phyloP scores from a whole-genome alignment of 2,329 filamentous ascomycete species.

The Geoglossum cookeanum region DNA sequence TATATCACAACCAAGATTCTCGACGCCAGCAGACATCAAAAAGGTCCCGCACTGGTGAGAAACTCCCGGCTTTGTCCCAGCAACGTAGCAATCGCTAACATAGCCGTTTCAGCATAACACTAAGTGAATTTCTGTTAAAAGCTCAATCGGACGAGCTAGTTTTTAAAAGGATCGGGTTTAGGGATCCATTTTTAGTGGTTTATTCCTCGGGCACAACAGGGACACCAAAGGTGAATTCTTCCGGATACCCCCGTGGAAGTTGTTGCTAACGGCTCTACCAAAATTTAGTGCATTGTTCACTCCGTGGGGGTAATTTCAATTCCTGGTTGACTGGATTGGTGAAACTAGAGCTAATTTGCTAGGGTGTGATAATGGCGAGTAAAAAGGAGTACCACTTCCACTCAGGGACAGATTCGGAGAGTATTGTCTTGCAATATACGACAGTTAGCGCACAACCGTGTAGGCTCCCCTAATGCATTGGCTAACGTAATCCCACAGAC shows the following conservation, averaged over 20 bases:
- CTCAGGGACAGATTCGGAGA: conserved; percentile 24
- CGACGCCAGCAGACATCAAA: conserved; percentile 37
- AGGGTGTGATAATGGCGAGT: conserved; percentile 36
- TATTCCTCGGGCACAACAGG: conserved; percentile 71
- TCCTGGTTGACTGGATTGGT: neutral
- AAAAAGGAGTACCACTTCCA: conserved; percentile 43
- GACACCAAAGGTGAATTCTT: conserved; percentile 37
- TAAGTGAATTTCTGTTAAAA: conserved; percentile 24
- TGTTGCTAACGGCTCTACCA: neutral
- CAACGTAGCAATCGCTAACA: neutral
- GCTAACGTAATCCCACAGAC: conserved; percentile 22
- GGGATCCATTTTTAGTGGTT: conserved; percentile 58
- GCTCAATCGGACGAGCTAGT: conserved; percentile 22
- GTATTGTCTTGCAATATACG: conserved; percentile 36
- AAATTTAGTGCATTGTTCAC: conserved; percentile 50
- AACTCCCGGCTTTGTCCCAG: neutral
- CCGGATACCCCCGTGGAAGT: neutral
- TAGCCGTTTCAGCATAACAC: conserved; percentile 13
- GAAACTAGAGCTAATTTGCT: neutral
- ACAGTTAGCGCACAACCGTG: conserved; percentile 23
- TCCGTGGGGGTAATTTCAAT: conserved; percentile 18
- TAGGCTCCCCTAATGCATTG: neutral
- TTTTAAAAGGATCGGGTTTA: conserved; percentile 45
- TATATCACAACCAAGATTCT: conserved; percentile 48
- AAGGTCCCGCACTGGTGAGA: conserved; percentile 24